A percentile compares a stretch with the other conserved stretches of the same genome.
Evolutionary conservation across 2,329 filamentous ascomycete species (phyloP).

Genomic region (Aspergillus versicolor): DNA sequence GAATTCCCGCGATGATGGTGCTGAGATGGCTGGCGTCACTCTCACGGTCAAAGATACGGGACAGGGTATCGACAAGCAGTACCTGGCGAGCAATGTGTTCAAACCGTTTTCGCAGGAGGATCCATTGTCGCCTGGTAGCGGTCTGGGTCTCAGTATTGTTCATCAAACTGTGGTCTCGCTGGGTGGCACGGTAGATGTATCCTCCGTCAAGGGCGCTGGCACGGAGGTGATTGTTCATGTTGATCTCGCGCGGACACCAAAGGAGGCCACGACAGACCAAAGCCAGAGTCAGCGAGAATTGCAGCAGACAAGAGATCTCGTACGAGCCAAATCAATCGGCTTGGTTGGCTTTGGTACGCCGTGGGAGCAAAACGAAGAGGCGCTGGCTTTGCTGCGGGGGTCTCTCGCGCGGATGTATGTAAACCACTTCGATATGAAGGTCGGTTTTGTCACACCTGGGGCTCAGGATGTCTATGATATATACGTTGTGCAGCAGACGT

Average conservation of each 20-base stretch:
- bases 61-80: constrained; percentile 27
- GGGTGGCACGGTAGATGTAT: constrained; percentile 2
- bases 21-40: constrained; percentile 15
- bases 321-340: background rate
- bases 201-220: background rate
- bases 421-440: constrained; percentile 1
- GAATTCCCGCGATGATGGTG: background rate
- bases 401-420: constrained; percentile 4
- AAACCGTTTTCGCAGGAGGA: constrained; percentile 13
- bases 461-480: background rate
- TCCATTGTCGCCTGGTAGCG: constrained; percentile 5
- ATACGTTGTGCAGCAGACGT: background rate
- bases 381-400: background rate
- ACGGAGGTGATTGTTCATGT: background rate
- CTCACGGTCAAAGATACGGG: constrained; percentile 30
- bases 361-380: background rate
- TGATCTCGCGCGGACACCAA: background rate
- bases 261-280: background rate
- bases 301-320: background rate
- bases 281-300: background rate
- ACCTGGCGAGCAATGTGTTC: constrained; percentile 13
- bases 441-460: background rate
- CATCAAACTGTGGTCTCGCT: constrained; percentile 8
- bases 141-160: constrained; percentile 9
- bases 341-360: constrained; percentile 1